Percentiles rank a stretch among this genome's conserved stretches.
These are phyloP conservation scores for Russula compacta DNA, from an alignment of 768 basidiomycete species.

Conservation along the genomic window DNA sequence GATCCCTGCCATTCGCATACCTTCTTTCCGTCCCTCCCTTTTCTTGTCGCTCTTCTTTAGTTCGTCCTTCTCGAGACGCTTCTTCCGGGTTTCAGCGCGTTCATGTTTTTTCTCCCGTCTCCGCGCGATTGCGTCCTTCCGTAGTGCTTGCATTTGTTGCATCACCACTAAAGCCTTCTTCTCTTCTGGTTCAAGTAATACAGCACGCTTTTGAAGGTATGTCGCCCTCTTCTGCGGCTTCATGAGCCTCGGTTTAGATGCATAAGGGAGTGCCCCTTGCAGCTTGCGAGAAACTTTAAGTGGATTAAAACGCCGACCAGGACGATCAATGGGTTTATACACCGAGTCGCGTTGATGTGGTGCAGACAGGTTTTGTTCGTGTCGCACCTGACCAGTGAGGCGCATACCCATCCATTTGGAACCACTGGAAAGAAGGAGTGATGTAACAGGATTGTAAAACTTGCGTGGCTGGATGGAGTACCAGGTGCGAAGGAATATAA, in stretches of 20 bases:
- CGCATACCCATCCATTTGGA: constrained; percentile 90
- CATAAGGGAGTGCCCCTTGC: constrained; percentile 85
- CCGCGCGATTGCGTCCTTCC: constrained; percentile 77
- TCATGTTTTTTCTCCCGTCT: constrained; percentile 84
- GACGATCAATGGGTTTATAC: constrained; percentile 77
- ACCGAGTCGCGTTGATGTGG: constrained; percentile 76
- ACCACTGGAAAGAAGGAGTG: constrained; percentile 77
- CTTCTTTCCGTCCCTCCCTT: constrained; percentile 67
- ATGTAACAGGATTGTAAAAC: constrained; percentile 95
- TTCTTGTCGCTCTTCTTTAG: constrained; percentile 53
- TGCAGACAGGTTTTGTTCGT: constrained; percentile 77
- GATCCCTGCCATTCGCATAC: constrained; percentile 62
- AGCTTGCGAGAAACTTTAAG: constrained; percentile 82
- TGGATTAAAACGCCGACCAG: constrained; percentile 81
- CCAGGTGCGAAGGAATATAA: constrained; percentile 95
- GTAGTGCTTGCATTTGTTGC: constrained; percentile 87
- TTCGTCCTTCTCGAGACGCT: constrained; percentile 68
- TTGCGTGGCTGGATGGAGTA: constrained; percentile 91
- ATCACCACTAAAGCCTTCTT: constrained; percentile 83
- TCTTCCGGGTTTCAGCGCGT: constrained; percentile 54
- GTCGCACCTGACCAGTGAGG: constrained; percentile 83
- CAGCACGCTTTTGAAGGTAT: constrained; percentile 92
- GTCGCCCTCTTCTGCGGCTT: constrained; percentile 62
- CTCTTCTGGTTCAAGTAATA: constrained; percentile 93
- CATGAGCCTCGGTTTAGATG: constrained; percentile 84